phyloP scores from a whole-genome alignment of 1,139 yeast species.

The Candida tropicalis region DNA sequence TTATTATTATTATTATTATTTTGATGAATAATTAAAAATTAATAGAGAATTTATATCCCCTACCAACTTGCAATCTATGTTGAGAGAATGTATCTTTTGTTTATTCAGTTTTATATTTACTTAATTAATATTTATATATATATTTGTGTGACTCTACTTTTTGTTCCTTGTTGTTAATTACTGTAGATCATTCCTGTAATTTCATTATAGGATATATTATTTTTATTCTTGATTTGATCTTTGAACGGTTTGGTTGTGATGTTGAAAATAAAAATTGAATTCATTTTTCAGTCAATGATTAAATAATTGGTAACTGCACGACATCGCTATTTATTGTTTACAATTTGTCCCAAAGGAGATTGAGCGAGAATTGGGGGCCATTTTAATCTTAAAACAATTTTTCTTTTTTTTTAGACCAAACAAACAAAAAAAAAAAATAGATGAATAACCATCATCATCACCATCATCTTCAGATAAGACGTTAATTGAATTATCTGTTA shows the following conservation, averaged over 20 bases:
- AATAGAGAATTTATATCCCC: too few relatives aligned
- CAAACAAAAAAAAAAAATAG: not conserved
- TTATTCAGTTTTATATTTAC: not conserved
- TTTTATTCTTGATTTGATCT: too few relatives aligned
- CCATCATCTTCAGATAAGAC: not conserved
- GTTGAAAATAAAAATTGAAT: too few relatives aligned
- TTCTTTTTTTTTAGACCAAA: not conserved
- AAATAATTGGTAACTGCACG: too few relatives aligned
- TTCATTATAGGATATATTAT: too few relatives aligned
- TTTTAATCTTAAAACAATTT: too few relatives aligned
- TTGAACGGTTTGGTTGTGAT: too few relatives aligned
- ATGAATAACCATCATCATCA: not conserved
- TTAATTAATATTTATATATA: not conserved
- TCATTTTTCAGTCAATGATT: not conserved
- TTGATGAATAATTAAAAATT: too few relatives aligned
- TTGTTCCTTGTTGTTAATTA: not conserved
- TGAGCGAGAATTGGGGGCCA: too few relatives aligned
- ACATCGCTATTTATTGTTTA: not conserved
- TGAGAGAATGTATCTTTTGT: not conserved
- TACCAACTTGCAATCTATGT: too few relatives aligned
- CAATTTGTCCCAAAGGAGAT: not conserved
- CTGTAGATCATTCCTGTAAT: not conserved
- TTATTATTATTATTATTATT: too few relatives aligned
- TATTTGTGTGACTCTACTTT: not conserved
- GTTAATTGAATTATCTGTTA: too few relatives aligned